Percentiles rank a stretch among this genome's conserved stretches.
Conservation (phyloP, 2,329 filamentous ascomycete genomes). For the Ophiostoma sp. region DNA sequence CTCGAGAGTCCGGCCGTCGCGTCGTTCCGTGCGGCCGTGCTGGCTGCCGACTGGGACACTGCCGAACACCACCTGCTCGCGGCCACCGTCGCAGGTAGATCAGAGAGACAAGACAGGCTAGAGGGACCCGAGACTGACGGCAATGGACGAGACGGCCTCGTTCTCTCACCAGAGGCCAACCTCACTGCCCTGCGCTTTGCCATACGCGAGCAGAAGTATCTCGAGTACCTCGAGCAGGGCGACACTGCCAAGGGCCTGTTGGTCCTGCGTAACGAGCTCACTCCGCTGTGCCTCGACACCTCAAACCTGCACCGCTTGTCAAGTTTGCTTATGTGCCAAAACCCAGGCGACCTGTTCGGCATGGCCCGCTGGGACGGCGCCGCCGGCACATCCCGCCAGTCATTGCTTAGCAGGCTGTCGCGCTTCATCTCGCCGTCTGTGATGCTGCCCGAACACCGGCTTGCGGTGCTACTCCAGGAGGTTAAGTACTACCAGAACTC, state of each 20-base stretch:
- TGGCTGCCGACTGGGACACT: conserved; percentile 73
- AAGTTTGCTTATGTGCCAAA: conserved; percentile 82
- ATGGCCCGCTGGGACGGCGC: conserved; percentile 85
- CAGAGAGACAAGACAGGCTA: not conserved
- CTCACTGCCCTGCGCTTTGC: conserved; percentile 77
- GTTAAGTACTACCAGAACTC: conserved; percentile 80
- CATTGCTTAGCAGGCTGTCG: conserved; percentile 74
- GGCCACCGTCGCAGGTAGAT: not conserved
- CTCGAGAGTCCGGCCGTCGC: conserved; percentile 81
- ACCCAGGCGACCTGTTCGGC: conserved; percentile 66
- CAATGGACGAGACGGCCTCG: not conserved
- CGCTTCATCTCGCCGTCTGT: conserved; percentile 92
- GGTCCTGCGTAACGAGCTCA: conserved; percentile 83
- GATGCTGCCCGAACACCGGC: conserved; percentile 89
- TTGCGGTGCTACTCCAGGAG: conserved; percentile 74
- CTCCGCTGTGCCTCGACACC: conserved; percentile 75
- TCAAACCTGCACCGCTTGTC: conserved; percentile 75
- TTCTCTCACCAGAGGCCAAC: conserved; percentile 67
- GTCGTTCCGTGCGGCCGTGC: conserved; percentile 74
- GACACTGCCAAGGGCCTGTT: conserved; percentile 68
- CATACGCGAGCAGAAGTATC: conserved; percentile 87
- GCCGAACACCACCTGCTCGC: conserved; percentile 63
- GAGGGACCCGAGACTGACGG: not conserved
- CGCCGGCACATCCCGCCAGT: conserved; percentile 64
- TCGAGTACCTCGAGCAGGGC: conserved; percentile 76